Conservation (phyloP, 169 alveolate species). For the Amoebophrya sp. region DNA sequence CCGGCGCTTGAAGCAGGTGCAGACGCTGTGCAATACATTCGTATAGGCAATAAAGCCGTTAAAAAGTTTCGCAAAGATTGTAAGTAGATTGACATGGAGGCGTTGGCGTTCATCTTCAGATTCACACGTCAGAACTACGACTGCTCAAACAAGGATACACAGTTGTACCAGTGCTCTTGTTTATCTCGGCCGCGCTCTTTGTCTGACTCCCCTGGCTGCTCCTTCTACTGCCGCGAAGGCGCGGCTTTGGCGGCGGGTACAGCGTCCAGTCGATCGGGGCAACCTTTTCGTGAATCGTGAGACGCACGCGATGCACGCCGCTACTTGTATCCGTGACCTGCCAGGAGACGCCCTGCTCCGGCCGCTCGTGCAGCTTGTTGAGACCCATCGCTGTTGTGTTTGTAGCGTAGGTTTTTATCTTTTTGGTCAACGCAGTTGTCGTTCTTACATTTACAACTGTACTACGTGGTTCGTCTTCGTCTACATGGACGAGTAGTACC, state of each 20-base stretch:
- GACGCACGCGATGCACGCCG: neutral
- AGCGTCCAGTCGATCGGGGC: neutral
- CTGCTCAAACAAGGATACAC: no score
- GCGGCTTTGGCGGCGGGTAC: neutral
- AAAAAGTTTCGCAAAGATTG: no score
- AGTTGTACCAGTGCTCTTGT: no score
- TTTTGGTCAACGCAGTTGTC: neutral
- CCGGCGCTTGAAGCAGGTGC: neutral
- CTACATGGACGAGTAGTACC: no score
- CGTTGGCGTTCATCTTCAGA: no score
- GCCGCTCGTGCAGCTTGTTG: neutral
- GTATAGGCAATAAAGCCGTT: no score
- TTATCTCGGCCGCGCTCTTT: no score
- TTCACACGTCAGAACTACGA: no score
- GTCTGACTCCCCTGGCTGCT: neutral
- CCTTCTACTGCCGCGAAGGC: neutral
- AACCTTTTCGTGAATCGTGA: neutral
- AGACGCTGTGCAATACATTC: neutral
- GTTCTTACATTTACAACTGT: neutral
- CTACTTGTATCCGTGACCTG: neutral
- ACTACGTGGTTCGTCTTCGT: no score
- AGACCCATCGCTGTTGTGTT: neutral
- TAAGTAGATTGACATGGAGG: no score
- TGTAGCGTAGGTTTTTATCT: neutral
- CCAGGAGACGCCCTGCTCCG: neutral